Conservation (phyloP, 352 stramenopile genomes). For the Phytophthora tentaculata region DNA sequence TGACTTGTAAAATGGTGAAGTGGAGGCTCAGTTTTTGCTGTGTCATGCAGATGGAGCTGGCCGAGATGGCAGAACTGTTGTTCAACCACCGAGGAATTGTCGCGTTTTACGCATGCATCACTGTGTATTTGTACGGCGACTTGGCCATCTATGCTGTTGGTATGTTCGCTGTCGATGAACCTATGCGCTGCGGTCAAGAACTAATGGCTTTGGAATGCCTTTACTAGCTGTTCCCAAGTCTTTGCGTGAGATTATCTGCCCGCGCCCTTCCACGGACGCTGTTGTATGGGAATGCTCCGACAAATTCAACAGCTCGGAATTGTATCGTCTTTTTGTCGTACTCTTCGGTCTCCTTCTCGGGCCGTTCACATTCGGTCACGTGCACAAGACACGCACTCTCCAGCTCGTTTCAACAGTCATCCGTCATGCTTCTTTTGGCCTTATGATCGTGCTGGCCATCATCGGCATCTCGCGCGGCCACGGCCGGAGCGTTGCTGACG, state of each 20-base stretch:
- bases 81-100: conserved; percentile 71
- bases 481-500: conserved; percentile 63
- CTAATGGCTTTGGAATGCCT: conserved; percentile 6
- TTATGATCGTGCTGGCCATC: conserved; percentile 84
- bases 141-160: conserved; percentile 88
- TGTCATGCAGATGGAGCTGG: conserved; percentile 74
- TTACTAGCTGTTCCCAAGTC: conserved; percentile 85
- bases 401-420: conserved; percentile 86
- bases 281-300: conserved; percentile 76
- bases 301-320: conserved; percentile 72
- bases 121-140: conserved; percentile 88
- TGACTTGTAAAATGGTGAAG: not conserved
- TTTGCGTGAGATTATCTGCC: conserved; percentile 85
- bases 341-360: conserved; percentile 76
- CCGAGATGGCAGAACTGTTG: conserved; percentile 82
- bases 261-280: conserved; percentile 51
- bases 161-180: conserved; percentile 36
- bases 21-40: not conserved
- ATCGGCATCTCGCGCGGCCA: conserved; percentile 74
- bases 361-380: conserved; percentile 80
- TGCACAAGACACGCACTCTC: conserved; percentile 84
- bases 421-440: conserved; percentile 80
- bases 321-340: conserved; percentile 86
- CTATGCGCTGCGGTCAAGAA: not conserved
- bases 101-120: conserved; percentile 82